Evolutionary conservation across 345 rosid species (phyloP), one percentile per base, ranked within the genome.

Genomic region (Raphanus sativus): DNA sequence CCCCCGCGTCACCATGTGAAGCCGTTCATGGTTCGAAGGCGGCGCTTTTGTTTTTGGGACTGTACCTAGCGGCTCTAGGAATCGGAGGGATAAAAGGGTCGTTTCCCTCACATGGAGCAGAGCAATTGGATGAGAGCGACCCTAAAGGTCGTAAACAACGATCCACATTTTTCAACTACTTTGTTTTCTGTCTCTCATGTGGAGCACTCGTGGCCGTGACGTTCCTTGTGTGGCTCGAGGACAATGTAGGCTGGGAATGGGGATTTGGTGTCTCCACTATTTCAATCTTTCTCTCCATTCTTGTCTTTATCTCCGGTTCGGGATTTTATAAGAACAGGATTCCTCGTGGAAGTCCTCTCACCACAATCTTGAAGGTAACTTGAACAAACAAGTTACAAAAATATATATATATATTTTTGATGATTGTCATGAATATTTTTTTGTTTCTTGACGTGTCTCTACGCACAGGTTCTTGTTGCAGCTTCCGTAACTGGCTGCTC

Each of bases 41-140:
- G 0, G 88, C 87, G 12, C 83, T 86, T 86, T 83, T 87, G 60
- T 90, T 86, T 68, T 58, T 75, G 11, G 98, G 97, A 65, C 89
- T 93, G 13, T 93, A 90, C 75, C 82, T 93, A 72, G 97, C 84
- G 58, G 94, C 97, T 28, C 79, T 90, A 7, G 94, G 98, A 64
- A 90, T 88, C 40, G 97, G 98, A 67, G 98, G 97, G 42, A 88
- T 90, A 81, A 93, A 90, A 82, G 97, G 98, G 15, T 90, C 98
- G 15, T 87, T 93, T 68, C 89, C 90, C 0, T 82, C 91, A 16
- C 95, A 89, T 8, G 98, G 98, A 16, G 95, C 98, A 13, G 98
- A 89, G 84, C 97, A 93, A 66, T 89, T 91, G 26, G 97, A 91
- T 48, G 97, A 93, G 71, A 86, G 73, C 50, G 85, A 84, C 1